A percentile compares a stretch with the other conserved stretches of the same genome.
Evolutionary conservation across 306 rosid genomes (phyloP).

Genomic region (Casuarina equisetifolia): DNA sequence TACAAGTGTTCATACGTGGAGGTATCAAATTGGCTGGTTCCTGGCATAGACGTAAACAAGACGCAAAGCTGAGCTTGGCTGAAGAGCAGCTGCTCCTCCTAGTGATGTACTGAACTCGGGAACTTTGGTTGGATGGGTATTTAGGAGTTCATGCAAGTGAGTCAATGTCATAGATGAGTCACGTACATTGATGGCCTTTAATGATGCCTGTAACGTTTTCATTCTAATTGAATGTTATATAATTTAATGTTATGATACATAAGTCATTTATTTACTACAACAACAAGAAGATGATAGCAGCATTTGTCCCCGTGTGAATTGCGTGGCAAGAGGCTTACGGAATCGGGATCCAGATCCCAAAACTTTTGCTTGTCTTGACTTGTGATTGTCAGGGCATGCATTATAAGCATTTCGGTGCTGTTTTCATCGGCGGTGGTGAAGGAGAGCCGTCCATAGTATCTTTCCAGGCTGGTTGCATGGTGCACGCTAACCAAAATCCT

Average conservation of each 20-base stretch:
- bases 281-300: neutral
- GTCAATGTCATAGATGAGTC: too few species aligned
- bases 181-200: too few species aligned
- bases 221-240: too few species aligned
- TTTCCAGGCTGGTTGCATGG: neutral
- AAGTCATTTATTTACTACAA: too few species aligned
- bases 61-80: constrained; percentile 3
- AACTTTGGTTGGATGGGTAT: too few species aligned
- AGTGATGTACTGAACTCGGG: too few species aligned
- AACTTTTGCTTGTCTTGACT: neutral
- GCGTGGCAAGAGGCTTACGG: neutral
- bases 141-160: too few species aligned
- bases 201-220: too few species aligned
- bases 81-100: too few species aligned
- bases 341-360: neutral
- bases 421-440: constrained; percentile 1
- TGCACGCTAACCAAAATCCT: neutral
- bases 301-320: neutral
- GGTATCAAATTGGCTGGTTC: neutral
- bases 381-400: neutral
- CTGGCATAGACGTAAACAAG: constrained; percentile 25
- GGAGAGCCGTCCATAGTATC: neutral
- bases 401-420: neutral
- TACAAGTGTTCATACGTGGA: constrained; percentile 32
- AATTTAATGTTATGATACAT: too few species aligned